Evolutionary conservation across 768 basidiomycete genomes (phyloP).

Genomic region (Lepiota venenata): DNA sequence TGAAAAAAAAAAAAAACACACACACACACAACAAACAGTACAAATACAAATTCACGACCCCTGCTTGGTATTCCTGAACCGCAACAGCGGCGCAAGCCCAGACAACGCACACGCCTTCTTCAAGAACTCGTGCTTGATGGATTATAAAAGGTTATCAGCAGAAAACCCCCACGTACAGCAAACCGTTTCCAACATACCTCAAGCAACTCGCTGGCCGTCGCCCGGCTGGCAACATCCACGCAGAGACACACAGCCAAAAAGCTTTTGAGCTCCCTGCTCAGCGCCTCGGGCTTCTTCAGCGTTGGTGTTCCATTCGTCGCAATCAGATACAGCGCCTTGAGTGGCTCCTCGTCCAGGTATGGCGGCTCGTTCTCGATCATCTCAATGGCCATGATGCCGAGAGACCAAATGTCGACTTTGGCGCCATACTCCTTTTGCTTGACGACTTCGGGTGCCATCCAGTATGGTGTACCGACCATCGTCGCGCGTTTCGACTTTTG

Average conservation of each 20-base stretch:
- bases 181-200: conserved; percentile 49
- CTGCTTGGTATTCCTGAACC: conserved; percentile 72
- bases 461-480: conserved; percentile 98
- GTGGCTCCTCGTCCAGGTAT: conserved; percentile 91
- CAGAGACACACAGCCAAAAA: conserved; percentile 98
- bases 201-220: conserved; percentile 83
- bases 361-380: conserved; percentile 99
- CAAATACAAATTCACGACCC: conserved; percentile 27
- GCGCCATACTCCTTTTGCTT: conserved; percentile 97
- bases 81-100: conserved; percentile 81
- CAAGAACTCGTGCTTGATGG: conserved; percentile 90
- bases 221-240: conserved; percentile 92
- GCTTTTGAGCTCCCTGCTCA: conserved; percentile 90
- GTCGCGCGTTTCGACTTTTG: conserved; percentile 96
- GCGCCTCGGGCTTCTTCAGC: conserved; percentile 89
- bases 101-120: conserved; percentile 81
- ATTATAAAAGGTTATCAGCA: conserved; percentile 15
- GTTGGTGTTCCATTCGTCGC: conserved; percentile 99
- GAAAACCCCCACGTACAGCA: neutral
- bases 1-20: neutral
- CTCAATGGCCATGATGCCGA: conserved; percentile 98
- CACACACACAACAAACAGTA: neutral
- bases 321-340: conserved; percentile 92
- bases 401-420: conserved; percentile 95
- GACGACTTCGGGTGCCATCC: conserved; percentile 99